Evolutionary conservation across 768 basidiomycete species (phyloP).

Genomic region (Tricholoma matsutake): DNA sequence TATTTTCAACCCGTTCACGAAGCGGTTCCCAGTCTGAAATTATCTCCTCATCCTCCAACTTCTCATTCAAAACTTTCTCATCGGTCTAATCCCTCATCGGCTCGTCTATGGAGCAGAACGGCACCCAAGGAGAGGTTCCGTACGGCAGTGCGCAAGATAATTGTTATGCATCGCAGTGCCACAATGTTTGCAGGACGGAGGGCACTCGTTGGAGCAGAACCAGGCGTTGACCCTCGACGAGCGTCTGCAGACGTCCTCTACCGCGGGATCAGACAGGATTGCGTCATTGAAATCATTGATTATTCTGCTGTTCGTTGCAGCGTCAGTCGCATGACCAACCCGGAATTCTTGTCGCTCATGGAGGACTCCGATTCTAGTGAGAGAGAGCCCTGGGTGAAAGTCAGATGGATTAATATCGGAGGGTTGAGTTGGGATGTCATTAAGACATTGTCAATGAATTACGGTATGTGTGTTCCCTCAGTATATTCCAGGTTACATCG

Average conservation of each 20-base stretch:
- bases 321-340: conserved; percentile 55
- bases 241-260: conserved; percentile 53
- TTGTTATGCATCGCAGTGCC: conserved; percentile 57
- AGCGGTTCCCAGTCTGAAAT: conserved; percentile 3
- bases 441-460: conserved; percentile 61
- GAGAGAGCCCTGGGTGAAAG: conserved; percentile 61
- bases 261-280: conserved; percentile 56
- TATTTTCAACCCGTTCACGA: background rate
- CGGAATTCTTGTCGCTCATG: conserved; percentile 58
- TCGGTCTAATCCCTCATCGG: conserved; percentile 1
- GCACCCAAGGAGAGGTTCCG: conserved; percentile 53
- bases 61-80: conserved; percentile 6
- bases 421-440: conserved; percentile 73
- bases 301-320: conserved; percentile 57
- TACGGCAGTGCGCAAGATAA: conserved; percentile 55
- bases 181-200: conserved; percentile 29
- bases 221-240: conserved; percentile 66
- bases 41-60: background rate
- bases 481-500: background rate
- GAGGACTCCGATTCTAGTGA: conserved; percentile 39
- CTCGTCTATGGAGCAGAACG: conserved; percentile 13
- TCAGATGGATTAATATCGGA: conserved; percentile 72
- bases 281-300: conserved; percentile 64
- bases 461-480: conserved; percentile 40
- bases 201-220: conserved; percentile 59